Evolutionary conservation across 805 yeast genomes (phyloP).

Genomic region (Candida oleophila): DNA sequence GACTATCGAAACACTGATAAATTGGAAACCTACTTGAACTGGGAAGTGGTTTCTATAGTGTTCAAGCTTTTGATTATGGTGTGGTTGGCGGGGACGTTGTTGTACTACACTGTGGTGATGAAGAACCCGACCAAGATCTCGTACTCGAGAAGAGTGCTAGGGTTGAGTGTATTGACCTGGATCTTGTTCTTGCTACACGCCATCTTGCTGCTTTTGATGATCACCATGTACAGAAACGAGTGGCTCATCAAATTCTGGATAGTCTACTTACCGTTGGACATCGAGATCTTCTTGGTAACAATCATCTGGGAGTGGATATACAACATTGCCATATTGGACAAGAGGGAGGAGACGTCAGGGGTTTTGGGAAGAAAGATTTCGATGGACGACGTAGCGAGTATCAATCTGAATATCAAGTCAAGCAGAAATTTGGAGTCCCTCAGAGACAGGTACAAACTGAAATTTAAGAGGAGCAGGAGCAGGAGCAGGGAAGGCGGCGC

Average conservation of each 20-base stretch:
- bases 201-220: conserved; percentile 21
- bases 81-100: conserved; percentile 34
- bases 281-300: conserved; percentile 50
- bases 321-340: conserved; percentile 51
- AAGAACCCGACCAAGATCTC: conserved; percentile 41
- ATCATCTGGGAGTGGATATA: conserved; percentile 68
- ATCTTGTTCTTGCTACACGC: conserved; percentile 38
- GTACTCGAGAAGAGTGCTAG: conserved; percentile 45
- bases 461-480: conserved; percentile 10
- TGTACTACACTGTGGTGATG: conserved; percentile 34
- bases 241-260: conserved; percentile 52
- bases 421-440: not conserved
- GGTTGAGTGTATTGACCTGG: conserved; percentile 48
- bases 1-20: too few species aligned
- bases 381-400: conserved; percentile 37
- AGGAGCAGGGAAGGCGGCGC: not conserved
- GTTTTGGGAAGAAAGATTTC: conserved; percentile 62
- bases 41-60: conserved; percentile 28
- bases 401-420: not conserved
- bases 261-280: conserved; percentile 38
- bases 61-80: conserved; percentile 25
- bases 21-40: conserved; percentile 7
- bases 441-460: conserved; percentile 12
- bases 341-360: conserved; percentile 50
- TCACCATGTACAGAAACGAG: conserved; percentile 24